Evolutionary conservation across 768 basidiomycete genomes (phyloP), one percentile per base, ranked within the genome.

Genomic region (Hemileccinum rubropunctum): DNA sequence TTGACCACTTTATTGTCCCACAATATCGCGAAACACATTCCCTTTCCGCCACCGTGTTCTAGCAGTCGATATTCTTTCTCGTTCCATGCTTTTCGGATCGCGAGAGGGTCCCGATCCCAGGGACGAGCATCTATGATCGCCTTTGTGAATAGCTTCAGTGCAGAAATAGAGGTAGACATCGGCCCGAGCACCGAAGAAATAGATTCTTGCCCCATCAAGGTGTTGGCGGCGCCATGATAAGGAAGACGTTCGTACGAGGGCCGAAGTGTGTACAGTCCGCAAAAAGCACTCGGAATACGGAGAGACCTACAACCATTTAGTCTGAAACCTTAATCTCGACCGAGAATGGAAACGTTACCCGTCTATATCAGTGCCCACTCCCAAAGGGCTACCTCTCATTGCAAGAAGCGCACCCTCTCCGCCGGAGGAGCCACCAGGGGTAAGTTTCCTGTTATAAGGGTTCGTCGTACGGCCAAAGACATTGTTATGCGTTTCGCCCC

Each of bases 351-450:
- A 42, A 40, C 9, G 42, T 59, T 59, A 87, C 86, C 89, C 86
- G 51, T 83, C 87, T 52, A 91, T 81, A 63, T 93, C 91, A 17
- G 91, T 86, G 39, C 91, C 91, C 5, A 91, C 79, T 21, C 89
- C 88, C 58, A 80, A 47, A 5, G 73, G 71, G 33, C 71, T 71
- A 21, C 80, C 79, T 43, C 65, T 72, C 57, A 69, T 55, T 39
- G 58, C 84, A 34, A 94, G 65, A 3, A 94, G 76, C 0, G 91
- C 89, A 27, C 86, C 87, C 71, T 94, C 93, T 28, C 92, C 92
- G 5, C 93, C 92, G 3, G 86, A 88, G 1, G 90, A 93, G 0
- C 92, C 92, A 14, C 92, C 92, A 6, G 76, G 68, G 4, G 86
- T 90, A 38, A 91, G 74, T 17, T 75, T 74, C 14, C 84, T 78